A percentile compares a stretch with the other conserved stretches of the same genome.
Conservation (phyloP, 306 rosid species). For the Cucumis melo region DNA sequence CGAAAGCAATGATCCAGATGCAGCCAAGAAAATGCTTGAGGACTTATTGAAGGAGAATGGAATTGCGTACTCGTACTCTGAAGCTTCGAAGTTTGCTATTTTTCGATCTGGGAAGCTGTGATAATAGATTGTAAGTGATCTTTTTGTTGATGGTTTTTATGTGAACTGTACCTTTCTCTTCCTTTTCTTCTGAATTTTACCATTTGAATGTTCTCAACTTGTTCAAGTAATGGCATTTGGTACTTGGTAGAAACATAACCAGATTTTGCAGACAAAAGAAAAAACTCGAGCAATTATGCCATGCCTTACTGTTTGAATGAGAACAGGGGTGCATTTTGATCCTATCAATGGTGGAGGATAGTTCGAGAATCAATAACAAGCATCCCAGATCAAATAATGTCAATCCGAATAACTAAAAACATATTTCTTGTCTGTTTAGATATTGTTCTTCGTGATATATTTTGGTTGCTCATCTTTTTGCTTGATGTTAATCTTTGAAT, state of each 20-base stretch:
- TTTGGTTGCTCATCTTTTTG: neutral
- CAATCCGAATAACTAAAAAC: neutral
- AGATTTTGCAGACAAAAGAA: neutral
- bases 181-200: neutral
- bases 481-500: neutral
- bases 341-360: neutral
- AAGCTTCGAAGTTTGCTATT: slow-evolving; percentile 54
- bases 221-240: neutral
- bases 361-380: neutral
- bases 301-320: neutral
- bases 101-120: slow-evolving; percentile 38
- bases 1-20: slow-evolving; percentile 66
- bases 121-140: neutral
- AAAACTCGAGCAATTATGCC: neutral
- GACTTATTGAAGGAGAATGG: slow-evolving; percentile 55
- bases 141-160: neutral
- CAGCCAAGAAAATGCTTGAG: slow-evolving; percentile 47
- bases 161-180: neutral
- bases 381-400: neutral
- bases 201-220: neutral
- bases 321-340: neutral
- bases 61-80: slow-evolving; percentile 45
- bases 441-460: neutral
- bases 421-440: neutral
- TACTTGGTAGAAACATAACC: neutral